Evolutionary conservation across 805 yeast species (phyloP), one percentile per base, ranked within the genome.

Genomic region (Zygotorulaspora chibaensis): DNA sequence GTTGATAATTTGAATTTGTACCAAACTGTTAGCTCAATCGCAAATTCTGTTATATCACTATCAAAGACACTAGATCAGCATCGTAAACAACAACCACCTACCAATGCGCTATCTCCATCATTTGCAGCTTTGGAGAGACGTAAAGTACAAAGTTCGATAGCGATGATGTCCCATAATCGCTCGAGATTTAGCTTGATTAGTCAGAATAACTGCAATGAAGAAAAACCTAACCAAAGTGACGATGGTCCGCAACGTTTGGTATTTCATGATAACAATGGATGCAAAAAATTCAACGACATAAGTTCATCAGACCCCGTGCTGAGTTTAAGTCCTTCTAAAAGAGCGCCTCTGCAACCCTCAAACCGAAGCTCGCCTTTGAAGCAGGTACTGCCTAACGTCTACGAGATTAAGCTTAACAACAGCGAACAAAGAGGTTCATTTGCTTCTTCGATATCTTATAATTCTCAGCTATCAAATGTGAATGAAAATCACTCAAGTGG

Each of bases 401-500:
- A 34, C 4, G 49, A 48, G 35, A 18, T 28, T 6, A 36, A 42
- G n/a, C 17, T 38, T 10, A 25, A 28, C 12, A 26, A 40, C 13
- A 23, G 28, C n/a, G 42, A 31, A 23, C 43, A 31, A 5, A 40
- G 39, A 12, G 40, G 27, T 17, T 56, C 59, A 10, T 28, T 38
- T 10, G 70, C 70, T 47, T 81, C 85, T 1, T 80, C 79, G 53
- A 52, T 80, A 39, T 77, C 83, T 33, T 81, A 81, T 50, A 84
- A 81, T 57, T 80, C 85, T 0, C 76, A 74, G 1, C 65, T 75
- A 35, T 77, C 83, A 8, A 38, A 43, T 7, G 40, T 38, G 4
- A 41, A 46, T 5, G 43, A n/a, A 25, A 31, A 7, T 1, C 18
- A 15, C 18, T 8, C 27, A n/a, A 38, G 17, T 16, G 44, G 17